Conservation (phyloP, 371 early-diverging fungal species). For the Rhizopus delemar region DNA sequence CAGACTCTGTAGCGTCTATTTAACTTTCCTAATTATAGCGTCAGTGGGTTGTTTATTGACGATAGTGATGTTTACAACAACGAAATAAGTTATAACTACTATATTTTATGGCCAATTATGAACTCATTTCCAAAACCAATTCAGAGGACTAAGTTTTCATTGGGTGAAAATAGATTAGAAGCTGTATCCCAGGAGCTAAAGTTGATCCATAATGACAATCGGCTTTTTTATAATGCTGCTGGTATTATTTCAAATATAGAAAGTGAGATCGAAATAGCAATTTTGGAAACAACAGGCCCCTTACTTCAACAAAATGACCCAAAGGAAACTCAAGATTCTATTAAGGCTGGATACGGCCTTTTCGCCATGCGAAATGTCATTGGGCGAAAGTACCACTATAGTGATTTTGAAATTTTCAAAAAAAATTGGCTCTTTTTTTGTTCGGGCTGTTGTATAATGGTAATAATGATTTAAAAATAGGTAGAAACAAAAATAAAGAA, state of each 20-base stretch:
- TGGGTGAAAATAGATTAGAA: slow-evolving; percentile 27
- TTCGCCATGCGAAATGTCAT: slow-evolving; percentile 22
- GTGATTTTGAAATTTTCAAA: slow-evolving; percentile 27
- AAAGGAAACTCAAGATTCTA: slow-evolving; percentile 25
- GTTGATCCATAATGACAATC: slow-evolving; percentile 23
- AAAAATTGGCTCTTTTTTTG: slow-evolving; percentile 21
- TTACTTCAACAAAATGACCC: slow-evolving; percentile 20
- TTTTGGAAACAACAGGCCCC: slow-evolving; percentile 24
- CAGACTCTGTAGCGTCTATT: slow-evolving; percentile 16
- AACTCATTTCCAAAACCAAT: slow-evolving; percentile 27
- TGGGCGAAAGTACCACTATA: slow-evolving; percentile 18
- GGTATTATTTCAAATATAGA: slow-evolving; percentile 24
- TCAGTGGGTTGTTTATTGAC: slow-evolving; percentile 22
- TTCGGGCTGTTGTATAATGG: no score
- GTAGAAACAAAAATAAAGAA: no score
- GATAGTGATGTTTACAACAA: slow-evolving; percentile 22
- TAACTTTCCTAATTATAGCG: slow-evolving; percentile 21
- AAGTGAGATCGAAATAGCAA: slow-evolving; percentile 19
- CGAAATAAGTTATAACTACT: slow-evolving; percentile 18
- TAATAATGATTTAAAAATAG: no score
- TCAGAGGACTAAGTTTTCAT: slow-evolving; percentile 26
- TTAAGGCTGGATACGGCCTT: slow-evolving; percentile 27
- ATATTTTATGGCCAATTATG: slow-evolving; percentile 24
- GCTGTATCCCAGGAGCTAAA: slow-evolving; percentile 25
- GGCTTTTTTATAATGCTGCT: slow-evolving; percentile 23